Percentiles rank a stretch among this genome's conserved stretches.
Evolutionary conservation across 2,329 filamentous ascomycete genomes (phyloP).

Genomic region (Stenocarpella maydis): DNA sequence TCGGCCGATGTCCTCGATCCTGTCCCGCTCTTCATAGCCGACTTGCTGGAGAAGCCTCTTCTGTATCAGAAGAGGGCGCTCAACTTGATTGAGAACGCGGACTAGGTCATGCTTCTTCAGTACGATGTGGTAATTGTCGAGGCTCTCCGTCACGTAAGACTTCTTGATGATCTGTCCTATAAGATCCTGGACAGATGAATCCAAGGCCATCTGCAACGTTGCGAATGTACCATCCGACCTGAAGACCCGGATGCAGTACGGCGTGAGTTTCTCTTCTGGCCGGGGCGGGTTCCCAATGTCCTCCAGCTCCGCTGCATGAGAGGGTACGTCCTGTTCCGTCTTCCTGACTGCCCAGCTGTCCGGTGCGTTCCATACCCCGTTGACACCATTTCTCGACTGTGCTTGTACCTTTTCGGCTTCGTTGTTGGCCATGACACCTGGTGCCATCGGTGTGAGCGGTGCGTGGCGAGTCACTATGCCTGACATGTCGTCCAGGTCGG

Average conservation of each 20-base stretch:
- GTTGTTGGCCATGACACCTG: conserved; percentile 54
- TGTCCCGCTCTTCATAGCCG: conserved; percentile 86
- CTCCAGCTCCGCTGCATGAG: conserved; percentile 68
- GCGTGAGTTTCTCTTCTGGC: conserved; percentile 76
- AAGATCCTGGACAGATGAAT: conserved; percentile 86
- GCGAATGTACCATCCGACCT: conserved; percentile 93
- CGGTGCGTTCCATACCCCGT: conserved; percentile 86
- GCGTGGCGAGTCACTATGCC: conserved; percentile 81
- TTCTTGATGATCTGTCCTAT: conserved; percentile 93
- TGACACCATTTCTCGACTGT: conserved; percentile 45
- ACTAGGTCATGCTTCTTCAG: conserved; percentile 92
- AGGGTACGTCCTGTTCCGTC: conserved; percentile 68
- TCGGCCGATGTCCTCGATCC: conserved; percentile 89
- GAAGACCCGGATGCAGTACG: conserved; percentile 95
- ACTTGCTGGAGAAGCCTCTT: conserved; percentile 90
- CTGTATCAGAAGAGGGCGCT: conserved; percentile 89
- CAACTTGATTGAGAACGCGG: conserved; percentile 78
- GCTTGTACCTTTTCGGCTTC: conserved; percentile 53
- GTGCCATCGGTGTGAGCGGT: conserved; percentile 75
- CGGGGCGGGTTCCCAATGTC: conserved; percentile 72
- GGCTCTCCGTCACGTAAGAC: conserved; percentile 86
- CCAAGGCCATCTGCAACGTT: conserved; percentile 84
- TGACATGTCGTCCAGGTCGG: conserved; percentile 88
- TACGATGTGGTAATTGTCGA: conserved; percentile 95
- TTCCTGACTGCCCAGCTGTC: conserved; percentile 96